Evolutionary conservation across 73 alveolate species (phyloP).

Genomic region (Paramecium tetraurelia): DNA sequence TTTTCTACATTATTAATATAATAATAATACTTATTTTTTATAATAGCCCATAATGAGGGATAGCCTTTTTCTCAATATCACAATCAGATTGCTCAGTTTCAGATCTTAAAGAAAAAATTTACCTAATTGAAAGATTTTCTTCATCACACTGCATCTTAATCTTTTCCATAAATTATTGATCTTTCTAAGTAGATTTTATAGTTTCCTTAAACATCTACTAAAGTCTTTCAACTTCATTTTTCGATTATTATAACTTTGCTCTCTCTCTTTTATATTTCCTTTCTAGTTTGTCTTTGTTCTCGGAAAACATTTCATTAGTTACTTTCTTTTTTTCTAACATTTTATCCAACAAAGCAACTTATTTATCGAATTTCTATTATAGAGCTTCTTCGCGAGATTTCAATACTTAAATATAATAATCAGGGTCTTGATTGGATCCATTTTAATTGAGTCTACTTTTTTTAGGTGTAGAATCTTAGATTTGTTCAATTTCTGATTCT

Average conservation of each 20-base stretch:
- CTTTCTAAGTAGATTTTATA: conserved; percentile 21
- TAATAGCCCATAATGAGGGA: conserved; percentile 3
- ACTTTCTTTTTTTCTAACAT: conserved; percentile 30
- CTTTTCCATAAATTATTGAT: conserved; percentile 18
- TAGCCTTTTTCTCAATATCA: neutral
- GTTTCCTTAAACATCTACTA: neutral
- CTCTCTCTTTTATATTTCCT: neutral
- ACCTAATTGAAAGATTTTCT: neutral
- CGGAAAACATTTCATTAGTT: neutral
- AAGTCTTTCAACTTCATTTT: conserved; percentile 24
- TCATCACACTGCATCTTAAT: neutral
- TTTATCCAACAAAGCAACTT: neutral
- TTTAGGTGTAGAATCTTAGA: neutral
- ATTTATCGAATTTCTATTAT: neutral
- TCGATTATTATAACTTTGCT: neutral
- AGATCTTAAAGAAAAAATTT: neutral
- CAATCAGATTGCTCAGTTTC: conserved; percentile 19
- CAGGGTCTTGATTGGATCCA: neutral
- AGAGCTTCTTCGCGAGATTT: neutral
- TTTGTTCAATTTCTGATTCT: neutral
- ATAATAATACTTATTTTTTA: neutral
- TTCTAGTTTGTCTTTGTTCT: conserved; percentile 1
- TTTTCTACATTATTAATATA: neutral
- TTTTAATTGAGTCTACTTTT: neutral
- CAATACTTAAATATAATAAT: neutral